Evolutionary conservation across 1,284 basidiomycete genomes (phyloP), one percentile per base, ranked within the genome.

Genomic region (Cryptococcus sp.): DNA sequence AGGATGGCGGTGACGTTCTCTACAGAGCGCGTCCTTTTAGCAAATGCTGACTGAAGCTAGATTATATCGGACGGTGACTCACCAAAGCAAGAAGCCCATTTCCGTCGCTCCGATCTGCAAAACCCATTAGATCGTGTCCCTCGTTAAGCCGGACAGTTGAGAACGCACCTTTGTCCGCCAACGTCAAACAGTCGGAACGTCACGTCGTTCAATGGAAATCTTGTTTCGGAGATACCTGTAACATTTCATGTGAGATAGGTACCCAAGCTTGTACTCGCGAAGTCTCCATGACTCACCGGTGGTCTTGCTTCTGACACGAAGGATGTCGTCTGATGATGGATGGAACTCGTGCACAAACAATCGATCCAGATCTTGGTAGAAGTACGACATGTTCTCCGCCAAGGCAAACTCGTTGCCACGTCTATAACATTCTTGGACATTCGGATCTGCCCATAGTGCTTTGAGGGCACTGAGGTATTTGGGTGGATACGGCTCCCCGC

Each of bases 111-210:
- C 40, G 64, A 61, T 37, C 56, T 58, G 52, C 16, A 3, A 10
- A 16, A 7, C 16, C n/a, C 23, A 26, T 29, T 3, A 20, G 26
- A 15, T 34, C 19, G 19, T n/a, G n/a, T 34, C 26, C n/a, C 15
- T 38, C n/a, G 26, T 90, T 90, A 10, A 34, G 54, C 34, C 23
- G 57, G 2, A 89, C 91, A 93, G 80, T 96, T 93, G 25, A 93
- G 85, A 76, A 96, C 94, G 59, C 86, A 89, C 61, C 95, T 83
- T 80, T 97, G 95, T 22, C 94, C 95, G 66, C 94, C 93, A 51
- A 97, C 93, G 78, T 97, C 93, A 76, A 96, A 93, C 38, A 96
- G 79, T 69, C 89, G 88, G 69, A 75, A 74, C 20, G 63, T 64
- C 41, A 75, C 58, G 44, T 77, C 73, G 38, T 65, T 61, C 29